phyloP scores from a whole-genome alignment of 495 filamentous ascomycete species.

The Trichocladium uniseriatum region DNA sequence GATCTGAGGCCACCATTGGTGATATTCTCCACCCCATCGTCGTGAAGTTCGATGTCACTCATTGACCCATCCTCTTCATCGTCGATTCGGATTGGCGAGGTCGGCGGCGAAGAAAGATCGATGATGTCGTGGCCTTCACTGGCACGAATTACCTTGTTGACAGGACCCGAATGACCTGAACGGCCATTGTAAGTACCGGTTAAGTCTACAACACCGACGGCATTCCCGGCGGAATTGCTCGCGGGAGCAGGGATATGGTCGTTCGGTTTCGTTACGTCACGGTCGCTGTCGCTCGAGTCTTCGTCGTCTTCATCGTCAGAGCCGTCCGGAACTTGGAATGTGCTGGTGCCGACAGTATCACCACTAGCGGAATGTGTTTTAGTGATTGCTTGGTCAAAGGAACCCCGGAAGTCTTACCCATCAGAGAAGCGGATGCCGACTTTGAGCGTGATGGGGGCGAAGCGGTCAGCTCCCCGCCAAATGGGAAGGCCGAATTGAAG shows the following conservation, averaged over 20 bases:
- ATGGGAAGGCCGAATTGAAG: conserved; percentile 42
- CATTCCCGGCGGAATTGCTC: neutral
- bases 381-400: neutral
- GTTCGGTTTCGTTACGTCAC: neutral
- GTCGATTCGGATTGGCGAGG: neutral
- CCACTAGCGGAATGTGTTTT: neutral
- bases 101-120: conserved; percentile 13
- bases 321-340: conserved; percentile 22
- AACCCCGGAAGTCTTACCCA: conserved; percentile 2
- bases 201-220: conserved; percentile 6
- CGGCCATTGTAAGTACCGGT: neutral
- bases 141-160: neutral
- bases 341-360: conserved; percentile 4
- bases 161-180: neutral
- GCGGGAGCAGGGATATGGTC: neutral
- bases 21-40: neutral
- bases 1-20: too few relatives aligned
- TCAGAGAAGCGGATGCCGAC: conserved; percentile 16
- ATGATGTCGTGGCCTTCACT: conserved; percentile 2
- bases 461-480: conserved; percentile 29
- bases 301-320: conserved; percentile 17
- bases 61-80: neutral
- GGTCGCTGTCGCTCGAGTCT: conserved; percentile 7
- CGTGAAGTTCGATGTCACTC: neutral
- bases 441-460: conserved; percentile 28